Evolutionary conservation across 2,329 filamentous ascomycete species (phyloP).

Genomic region (Pseudocercospora macadamiae): DNA sequence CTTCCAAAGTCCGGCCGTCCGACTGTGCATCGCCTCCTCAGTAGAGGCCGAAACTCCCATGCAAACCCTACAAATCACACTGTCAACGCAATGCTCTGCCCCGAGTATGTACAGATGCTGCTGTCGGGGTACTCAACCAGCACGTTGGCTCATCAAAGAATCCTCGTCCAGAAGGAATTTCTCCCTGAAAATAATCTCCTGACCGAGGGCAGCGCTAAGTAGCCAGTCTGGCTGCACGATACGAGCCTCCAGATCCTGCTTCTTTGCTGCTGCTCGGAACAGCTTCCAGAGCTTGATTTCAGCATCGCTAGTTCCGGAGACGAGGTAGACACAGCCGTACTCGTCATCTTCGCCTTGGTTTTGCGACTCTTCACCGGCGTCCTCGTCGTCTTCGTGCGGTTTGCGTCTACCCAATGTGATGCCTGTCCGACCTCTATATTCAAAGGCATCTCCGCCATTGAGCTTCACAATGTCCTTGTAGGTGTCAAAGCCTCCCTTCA

Average conservation of each 20-base stretch:
- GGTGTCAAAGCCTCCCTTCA: conserved; percentile 79
- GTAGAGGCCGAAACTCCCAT: conserved; percentile 17
- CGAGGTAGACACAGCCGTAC: conserved; percentile 68
- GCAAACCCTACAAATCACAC: conserved; percentile 14
- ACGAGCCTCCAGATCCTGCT: conserved; percentile 76
- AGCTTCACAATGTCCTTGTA: conserved; percentile 84
- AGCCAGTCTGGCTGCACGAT: conserved; percentile 90
- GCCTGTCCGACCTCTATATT: conserved; percentile 71
- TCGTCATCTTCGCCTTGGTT: conserved; percentile 62
- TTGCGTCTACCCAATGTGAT: conserved; percentile 54
- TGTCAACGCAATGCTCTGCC: conserved; percentile 14
- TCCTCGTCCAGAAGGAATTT: conserved; percentile 37
- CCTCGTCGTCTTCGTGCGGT: conserved; percentile 55
- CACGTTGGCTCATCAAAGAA: conserved; percentile 21
- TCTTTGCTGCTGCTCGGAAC: conserved; percentile 77
- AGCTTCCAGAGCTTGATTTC: conserved; percentile 77
- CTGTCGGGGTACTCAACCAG: conserved; percentile 19
- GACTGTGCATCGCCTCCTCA: conserved; percentile 18
- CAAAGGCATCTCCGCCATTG: conserved; percentile 81
- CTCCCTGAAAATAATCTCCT: conserved; percentile 60
- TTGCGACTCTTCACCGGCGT: conserved; percentile 57
- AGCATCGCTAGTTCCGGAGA: conserved; percentile 67
- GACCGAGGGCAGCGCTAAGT: conserved; percentile 84
- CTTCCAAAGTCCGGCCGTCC: conserved; percentile 13
- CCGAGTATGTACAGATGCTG: neutral